These are phyloP conservation scores for Vanrija sp. DNA, from an alignment of 1,284 basidiomycete genomes.

Conservation along the genomic window DNA sequence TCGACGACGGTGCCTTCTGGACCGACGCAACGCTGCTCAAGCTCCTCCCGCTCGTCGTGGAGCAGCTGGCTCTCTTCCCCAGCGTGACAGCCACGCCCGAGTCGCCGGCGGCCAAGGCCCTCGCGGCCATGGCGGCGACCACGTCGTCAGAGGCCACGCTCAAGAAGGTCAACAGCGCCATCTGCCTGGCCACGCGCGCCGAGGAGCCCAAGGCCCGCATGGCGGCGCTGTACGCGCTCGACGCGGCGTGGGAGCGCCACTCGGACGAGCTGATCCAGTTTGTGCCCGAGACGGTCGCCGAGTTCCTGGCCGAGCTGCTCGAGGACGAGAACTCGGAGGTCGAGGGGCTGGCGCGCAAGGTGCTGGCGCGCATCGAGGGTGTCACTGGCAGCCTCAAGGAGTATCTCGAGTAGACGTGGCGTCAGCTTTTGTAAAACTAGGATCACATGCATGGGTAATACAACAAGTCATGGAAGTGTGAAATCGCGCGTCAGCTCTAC, in stretches of 20 bases:
- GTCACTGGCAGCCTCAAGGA: slow-evolving; percentile 49
- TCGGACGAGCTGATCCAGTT: slow-evolving; percentile 57
- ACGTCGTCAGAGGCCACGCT: slow-evolving; percentile 61
- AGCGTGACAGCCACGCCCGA: slow-evolving; percentile 5
- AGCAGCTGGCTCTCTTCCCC: slow-evolving; percentile 60
- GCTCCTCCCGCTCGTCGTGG: slow-evolving; percentile 58
- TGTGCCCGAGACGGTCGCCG: slow-evolving; percentile 54
- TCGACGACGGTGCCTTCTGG: slow-evolving; percentile 89
- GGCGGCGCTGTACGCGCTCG: slow-evolving; percentile 65
- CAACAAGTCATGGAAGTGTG: background rate
- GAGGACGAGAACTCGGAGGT: slow-evolving; percentile 52
- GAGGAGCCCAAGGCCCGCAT: slow-evolving; percentile 66
- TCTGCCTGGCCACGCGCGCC: slow-evolving; percentile 83
- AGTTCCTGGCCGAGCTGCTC: slow-evolving; percentile 52
- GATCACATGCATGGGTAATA: slow-evolving; percentile 1
- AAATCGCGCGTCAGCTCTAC: slow-evolving; percentile 12
- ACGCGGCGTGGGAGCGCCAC: slow-evolving; percentile 65
- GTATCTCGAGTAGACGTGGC: slow-evolving; percentile 37
- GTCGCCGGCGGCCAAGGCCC: slow-evolving; percentile 44
- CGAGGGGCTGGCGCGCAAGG: slow-evolving; percentile 46
- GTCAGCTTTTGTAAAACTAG: background rate
- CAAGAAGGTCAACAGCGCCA: slow-evolving; percentile 72
- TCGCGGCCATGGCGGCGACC: slow-evolving; percentile 57
- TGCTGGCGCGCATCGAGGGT: slow-evolving; percentile 50
- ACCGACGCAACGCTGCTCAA: slow-evolving; percentile 70